A percentile compares a stretch with the other conserved stretches of the same genome.
Evolutionary conservation across 2,329 filamentous ascomycete genomes (phyloP).

Genomic region (Bisporella sp.): DNA sequence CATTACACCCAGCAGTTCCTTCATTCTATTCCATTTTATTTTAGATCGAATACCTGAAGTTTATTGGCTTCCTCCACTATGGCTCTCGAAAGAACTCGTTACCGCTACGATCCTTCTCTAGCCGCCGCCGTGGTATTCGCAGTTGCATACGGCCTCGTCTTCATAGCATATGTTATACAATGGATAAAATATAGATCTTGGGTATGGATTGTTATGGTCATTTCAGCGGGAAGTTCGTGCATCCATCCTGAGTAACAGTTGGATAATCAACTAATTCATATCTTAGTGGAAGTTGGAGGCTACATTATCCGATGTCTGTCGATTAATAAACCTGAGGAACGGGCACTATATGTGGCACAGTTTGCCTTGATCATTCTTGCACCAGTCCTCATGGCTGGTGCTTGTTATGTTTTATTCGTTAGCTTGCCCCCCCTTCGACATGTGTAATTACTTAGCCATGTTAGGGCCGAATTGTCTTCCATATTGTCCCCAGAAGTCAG

Average conservation of each 20-base stretch:
- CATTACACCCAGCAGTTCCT: too few species aligned
- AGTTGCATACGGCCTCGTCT: slow-evolving; percentile 22
- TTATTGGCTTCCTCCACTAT: too few species aligned
- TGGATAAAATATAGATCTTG: slow-evolving; percentile 27
- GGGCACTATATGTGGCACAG: slow-evolving; percentile 21
- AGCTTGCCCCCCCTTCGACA: too few species aligned
- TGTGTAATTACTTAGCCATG: too few species aligned
- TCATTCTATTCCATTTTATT: too few species aligned
- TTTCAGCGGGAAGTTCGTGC: slow-evolving; percentile 25
- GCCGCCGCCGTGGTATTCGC: slow-evolving; percentile 24
- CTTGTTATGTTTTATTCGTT: slow-evolving; percentile 25
- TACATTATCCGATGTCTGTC: slow-evolving; percentile 17
- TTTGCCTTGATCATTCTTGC: slow-evolving; percentile 25
- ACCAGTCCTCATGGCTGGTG: slow-evolving; percentile 27
- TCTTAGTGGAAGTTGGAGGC: slow-evolving; percentile 16
- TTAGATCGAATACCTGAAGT: too few species aligned
- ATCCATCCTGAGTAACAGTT: neutral
- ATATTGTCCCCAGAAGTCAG: slow-evolving; percentile 20
- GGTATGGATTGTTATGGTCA: slow-evolving; percentile 29
- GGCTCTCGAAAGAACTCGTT: neutral
- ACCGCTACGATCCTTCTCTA: slow-evolving; percentile 24
- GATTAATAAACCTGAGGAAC: slow-evolving; percentile 6
- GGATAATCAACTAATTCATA: neutral
- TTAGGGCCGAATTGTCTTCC: slow-evolving; percentile 21
- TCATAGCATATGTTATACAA: slow-evolving; percentile 23